Conservation (phyloP, 306 rosid genomes). For the Castanopsis chinensis region DNA sequence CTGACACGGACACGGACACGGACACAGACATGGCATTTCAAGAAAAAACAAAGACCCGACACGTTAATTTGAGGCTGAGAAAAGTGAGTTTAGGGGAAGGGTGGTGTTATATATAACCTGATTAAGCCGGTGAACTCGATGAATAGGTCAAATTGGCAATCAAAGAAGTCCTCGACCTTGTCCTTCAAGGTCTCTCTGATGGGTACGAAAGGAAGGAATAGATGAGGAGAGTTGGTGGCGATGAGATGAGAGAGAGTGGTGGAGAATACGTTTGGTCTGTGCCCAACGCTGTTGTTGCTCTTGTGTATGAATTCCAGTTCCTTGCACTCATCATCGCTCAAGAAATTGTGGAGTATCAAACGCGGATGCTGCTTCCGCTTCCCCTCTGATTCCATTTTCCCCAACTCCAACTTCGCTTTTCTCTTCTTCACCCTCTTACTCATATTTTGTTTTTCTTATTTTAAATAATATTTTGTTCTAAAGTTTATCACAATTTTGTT, state of each 20-base stretch:
- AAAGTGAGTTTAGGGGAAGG: too few relatives aligned
- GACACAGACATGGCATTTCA: too few relatives aligned
- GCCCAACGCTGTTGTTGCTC: constrained; percentile 82
- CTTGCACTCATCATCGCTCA: constrained; percentile 48
- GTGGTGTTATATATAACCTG: constrained; percentile 37
- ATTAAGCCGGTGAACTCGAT: constrained; percentile 92
- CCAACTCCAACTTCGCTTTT: neutral
- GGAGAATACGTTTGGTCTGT: constrained; percentile 81
- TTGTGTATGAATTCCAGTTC: constrained; percentile 90
- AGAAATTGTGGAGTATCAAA: constrained; percentile 45
- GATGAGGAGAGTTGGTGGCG: constrained; percentile 66
- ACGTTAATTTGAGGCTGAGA: too few relatives aligned
- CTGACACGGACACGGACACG: too few relatives aligned
- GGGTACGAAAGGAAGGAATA: constrained; percentile 73
- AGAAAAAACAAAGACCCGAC: too few relatives aligned
- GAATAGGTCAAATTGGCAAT: constrained; percentile 74
- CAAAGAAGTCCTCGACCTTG: constrained; percentile 78
- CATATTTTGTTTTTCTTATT: too few relatives aligned
- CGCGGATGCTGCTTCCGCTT: constrained; percentile 41
- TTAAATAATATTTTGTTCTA: too few relatives aligned
- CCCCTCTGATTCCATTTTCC: neutral
- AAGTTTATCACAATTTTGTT: too few relatives aligned
- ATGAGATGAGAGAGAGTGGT: constrained; percentile 85
- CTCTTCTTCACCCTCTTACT: neutral
- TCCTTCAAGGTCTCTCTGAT: constrained; percentile 91